These are phyloP conservation scores for Astragalus membranaceus DNA, from an alignment of 306 rosid species.

Conservation along the genomic window DNA sequence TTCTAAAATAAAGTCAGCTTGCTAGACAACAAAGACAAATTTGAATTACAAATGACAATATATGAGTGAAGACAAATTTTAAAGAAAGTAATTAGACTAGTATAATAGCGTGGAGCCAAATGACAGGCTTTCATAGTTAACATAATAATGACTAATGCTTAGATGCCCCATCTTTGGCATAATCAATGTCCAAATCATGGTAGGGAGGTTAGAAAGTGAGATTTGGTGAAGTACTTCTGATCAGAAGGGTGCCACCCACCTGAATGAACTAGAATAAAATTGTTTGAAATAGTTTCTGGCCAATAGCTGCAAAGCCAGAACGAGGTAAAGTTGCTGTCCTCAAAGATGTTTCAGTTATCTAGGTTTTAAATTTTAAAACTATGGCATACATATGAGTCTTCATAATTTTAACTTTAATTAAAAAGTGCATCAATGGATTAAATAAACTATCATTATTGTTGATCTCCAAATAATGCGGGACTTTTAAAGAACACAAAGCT, in stretches of 20 bases:
- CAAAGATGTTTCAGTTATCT: constrained; percentile 19
- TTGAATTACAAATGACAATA: constrained; percentile 17
- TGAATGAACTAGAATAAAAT: constrained; percentile 26
- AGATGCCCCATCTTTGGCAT: constrained; percentile 25
- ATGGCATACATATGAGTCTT: neutral
- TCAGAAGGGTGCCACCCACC: constrained; percentile 30
- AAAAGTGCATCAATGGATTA: too few species aligned
- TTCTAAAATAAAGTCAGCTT: neutral
- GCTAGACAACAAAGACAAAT: neutral
- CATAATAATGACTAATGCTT: constrained; percentile 30
- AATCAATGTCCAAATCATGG: constrained; percentile 21
- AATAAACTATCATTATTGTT: too few species aligned
- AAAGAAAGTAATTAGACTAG: constrained; percentile 20
- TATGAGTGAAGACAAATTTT: constrained; percentile 41
- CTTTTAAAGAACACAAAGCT: too few species aligned
- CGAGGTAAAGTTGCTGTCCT: constrained; percentile 10
- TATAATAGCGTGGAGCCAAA: constrained; percentile 18
- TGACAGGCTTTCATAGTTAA: constrained; percentile 29
- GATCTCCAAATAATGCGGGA: too few species aligned
- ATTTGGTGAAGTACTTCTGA: constrained; percentile 30
- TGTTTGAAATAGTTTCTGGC: constrained; percentile 17
- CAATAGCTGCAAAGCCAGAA: constrained; percentile 22
- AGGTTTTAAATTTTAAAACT: constrained; percentile 13
- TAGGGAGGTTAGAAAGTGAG: constrained; percentile 31
- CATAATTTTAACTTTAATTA: too few species aligned